Evolutionary conservation across 805 yeast species (phyloP), one percentile per base, ranked within the genome.

Genomic region (Metschnikowia corniflorae): DNA sequence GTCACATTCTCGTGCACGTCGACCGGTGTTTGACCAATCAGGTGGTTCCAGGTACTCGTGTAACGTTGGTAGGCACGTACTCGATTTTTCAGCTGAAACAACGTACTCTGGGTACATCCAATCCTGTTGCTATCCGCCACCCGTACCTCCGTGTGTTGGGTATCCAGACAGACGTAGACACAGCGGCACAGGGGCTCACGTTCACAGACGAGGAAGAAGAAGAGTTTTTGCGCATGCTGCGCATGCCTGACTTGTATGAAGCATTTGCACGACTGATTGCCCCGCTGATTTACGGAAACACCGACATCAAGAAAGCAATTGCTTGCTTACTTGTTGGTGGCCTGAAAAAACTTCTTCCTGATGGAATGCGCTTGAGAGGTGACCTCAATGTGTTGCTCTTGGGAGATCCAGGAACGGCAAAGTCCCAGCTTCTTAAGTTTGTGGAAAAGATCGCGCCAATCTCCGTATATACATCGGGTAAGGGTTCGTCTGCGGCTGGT

Each of bases 401-500:
- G 24, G 99, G 99, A 64, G 99, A 93, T 56, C 99, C 99, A 16
- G 98, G 98, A 68, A 93, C 98, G 15, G 97, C 98, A 33, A 93
- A 93, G 60, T 93, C 98, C 8, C 99, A 93, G 68, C 66, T 93
- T 44, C 73, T 93, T 54, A 93, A 93, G 60, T 93, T 91, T 50
- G 97, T 88, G 14, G 97, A 93, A 58, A 89, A 91, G 55, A 88
- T 86, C 15, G 78, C 96, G 4, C 97, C 97, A 9, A 87, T 91
- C 40, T 80, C 97, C 3, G 89, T 93, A 25, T 93, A 91, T 61
- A 91, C 99, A 0, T 88, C 97, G 0, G 99, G 99, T 68, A 93
- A 93, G 57, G 99, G 99, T 54, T 91, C 98, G 0, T 91, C 97
- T 8, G 99, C 99, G 2, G 99, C 97, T 2, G 99, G 99, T 79